A percentile compares a stretch with the other conserved stretches of the same genome.
phyloP scores from a whole-genome alignment of 257 asterid genomes.

The Pogostemon cablin region DNA sequence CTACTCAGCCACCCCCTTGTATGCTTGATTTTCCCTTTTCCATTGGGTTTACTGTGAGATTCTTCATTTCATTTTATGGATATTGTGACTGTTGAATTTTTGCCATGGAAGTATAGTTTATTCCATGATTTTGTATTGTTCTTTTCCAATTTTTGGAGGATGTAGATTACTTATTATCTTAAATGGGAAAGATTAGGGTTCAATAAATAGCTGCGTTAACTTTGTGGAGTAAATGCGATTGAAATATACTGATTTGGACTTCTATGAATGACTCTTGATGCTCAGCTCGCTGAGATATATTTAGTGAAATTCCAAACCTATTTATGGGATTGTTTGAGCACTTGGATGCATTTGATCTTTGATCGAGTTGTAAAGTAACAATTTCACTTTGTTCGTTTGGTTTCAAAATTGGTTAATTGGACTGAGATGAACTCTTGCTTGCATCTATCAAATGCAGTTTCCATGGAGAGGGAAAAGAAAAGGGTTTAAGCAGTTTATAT shows the following conservation, averaged over 20 bases:
- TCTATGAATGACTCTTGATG: slow-evolving; percentile 19
- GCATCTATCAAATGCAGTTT: too few species aligned
- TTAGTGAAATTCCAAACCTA: not conserved
- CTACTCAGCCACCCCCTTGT: slow-evolving; percentile 98
- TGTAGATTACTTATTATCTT: not conserved
- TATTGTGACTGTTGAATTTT: not conserved
- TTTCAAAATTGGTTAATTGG: not conserved
- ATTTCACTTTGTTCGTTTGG: not conserved
- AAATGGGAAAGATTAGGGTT: slow-evolving; percentile 12
- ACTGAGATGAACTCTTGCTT: too few species aligned
- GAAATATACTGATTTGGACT: not conserved
- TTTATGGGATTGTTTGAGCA: slow-evolving; percentile 20
- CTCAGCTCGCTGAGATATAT: slow-evolving; percentile 16
- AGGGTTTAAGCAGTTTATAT: not conserved
- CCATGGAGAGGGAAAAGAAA: too few species aligned
- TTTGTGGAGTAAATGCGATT: not conserved
- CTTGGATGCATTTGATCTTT: not conserved
- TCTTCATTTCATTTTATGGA: slow-evolving; percentile 37
- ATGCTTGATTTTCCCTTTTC: slow-evolving; percentile 24
- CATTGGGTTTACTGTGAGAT: not conserved
- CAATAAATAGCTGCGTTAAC: not conserved
- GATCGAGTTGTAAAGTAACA: slow-evolving; percentile 10
- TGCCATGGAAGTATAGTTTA: not conserved
- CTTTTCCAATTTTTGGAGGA: slow-evolving; percentile 10
- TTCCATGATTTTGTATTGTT: not conserved